Evolutionary conservation across 2,329 filamentous ascomycete genomes (phyloP).

Genomic region (Nemania abortiva): DNA sequence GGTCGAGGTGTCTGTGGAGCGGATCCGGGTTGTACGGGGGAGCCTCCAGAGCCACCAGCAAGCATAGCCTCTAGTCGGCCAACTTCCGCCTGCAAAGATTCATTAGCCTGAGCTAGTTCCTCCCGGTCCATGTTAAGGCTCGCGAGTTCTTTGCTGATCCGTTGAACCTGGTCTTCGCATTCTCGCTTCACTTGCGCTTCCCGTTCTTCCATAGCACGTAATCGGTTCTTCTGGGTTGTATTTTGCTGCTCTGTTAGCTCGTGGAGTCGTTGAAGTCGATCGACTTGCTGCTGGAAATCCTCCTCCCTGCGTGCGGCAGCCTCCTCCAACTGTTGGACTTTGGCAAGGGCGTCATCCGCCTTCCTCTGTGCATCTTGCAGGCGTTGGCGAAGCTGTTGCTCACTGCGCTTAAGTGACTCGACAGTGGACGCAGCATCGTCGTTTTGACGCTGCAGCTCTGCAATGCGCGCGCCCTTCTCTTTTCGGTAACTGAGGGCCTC

Average conservation of each 20-base stretch:
- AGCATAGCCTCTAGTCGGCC: constrained; percentile 65
- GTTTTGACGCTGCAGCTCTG: constrained; percentile 87
- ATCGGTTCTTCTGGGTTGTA: constrained; percentile 75
- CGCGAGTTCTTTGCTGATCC: constrained; percentile 68
- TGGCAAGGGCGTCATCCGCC: constrained; percentile 83
- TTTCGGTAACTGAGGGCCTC: constrained; percentile 93
- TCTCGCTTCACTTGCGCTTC: constrained; percentile 75
- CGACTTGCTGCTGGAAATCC: constrained; percentile 86
- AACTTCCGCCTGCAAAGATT: constrained; percentile 65
- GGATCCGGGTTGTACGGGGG: constrained; percentile 58
- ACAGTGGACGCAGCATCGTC: constrained; percentile 85
- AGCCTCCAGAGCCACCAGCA: constrained; percentile 57
- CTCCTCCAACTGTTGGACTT: constrained; percentile 87
- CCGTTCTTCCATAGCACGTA: constrained; percentile 75
- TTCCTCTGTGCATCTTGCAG: constrained; percentile 88
- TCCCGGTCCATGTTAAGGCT: constrained; percentile 62
- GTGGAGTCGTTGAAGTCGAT: constrained; percentile 82
- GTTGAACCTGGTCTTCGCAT: constrained; percentile 70
- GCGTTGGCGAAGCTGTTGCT: constrained; percentile 82
- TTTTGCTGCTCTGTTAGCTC: constrained; percentile 84
- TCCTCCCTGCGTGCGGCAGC: constrained; percentile 85
- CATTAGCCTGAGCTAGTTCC: constrained; percentile 62
- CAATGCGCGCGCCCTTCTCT: constrained; percentile 90
- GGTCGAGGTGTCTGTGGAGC: constrained; percentile 70
- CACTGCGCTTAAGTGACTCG: constrained; percentile 82